These are phyloP conservation scores for Penicillium odoratum DNA, from an alignment of 495 filamentous ascomycete species.

Conservation along the genomic window DNA sequence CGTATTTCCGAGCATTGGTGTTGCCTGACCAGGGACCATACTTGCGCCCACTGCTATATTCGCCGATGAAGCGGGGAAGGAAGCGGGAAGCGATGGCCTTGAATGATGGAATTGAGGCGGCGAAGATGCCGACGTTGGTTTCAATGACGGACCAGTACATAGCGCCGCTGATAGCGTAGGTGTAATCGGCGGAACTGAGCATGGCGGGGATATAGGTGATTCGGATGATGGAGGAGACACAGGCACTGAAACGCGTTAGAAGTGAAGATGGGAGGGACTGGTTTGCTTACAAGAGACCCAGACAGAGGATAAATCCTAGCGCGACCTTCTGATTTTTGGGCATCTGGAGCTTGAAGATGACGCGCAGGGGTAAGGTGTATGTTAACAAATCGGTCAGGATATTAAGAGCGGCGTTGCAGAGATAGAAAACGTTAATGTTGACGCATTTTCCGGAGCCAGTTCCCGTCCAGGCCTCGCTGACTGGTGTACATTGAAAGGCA, in stretches of 20 bases:
- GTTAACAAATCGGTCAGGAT: slow-evolving; percentile 55
- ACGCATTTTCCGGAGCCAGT: slow-evolving; percentile 39
- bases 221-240: slow-evolving; percentile 44
- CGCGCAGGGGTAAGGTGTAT: slow-evolving; percentile 46
- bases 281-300: slow-evolving; percentile 41
- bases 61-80: slow-evolving; percentile 40
- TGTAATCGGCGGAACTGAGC: slow-evolving; percentile 35
- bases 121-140: slow-evolving; percentile 44
- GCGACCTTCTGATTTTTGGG: slow-evolving; percentile 40
- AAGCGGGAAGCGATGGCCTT: slow-evolving; percentile 45
- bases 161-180: slow-evolving; percentile 41
- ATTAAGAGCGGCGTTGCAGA: slow-evolving; percentile 48
- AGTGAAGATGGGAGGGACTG: neutral
- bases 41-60: slow-evolving; percentile 34
- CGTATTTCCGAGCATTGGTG: slow-evolving; percentile 21
- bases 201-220: slow-evolving; percentile 43
- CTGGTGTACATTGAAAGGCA: slow-evolving; percentile 39
- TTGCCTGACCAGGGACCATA: slow-evolving; percentile 31
- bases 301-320: slow-evolving; percentile 36
- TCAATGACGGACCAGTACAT: slow-evolving; percentile 50
- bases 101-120: slow-evolving; percentile 44
- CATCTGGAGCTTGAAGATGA: slow-evolving; percentile 37
- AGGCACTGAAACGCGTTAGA: slow-evolving; percentile 28
- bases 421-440: slow-evolving; percentile 46
- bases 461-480: slow-evolving; percentile 34